phyloP scores from a whole-genome alignment of 495 filamentous ascomycete genomes.

The Lophiotrema nucula region DNA sequence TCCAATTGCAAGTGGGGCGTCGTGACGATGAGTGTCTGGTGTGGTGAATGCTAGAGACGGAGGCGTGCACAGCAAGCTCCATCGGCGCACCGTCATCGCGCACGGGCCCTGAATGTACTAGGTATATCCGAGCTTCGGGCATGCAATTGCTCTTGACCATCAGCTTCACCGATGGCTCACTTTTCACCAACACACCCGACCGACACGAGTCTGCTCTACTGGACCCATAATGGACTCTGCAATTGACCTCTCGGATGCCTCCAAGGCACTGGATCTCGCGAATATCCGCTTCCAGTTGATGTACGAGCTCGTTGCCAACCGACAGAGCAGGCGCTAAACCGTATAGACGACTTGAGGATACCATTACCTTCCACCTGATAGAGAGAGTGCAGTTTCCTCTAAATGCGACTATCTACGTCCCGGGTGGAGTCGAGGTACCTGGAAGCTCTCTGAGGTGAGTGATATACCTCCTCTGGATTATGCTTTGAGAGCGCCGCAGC shows the following conservation, averaged over 20 bases:
- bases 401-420: conserved; percentile 80
- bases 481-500: too few species aligned
- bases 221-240: conserved; percentile 72
- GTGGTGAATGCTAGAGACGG: conserved; percentile 2
- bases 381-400: conserved; percentile 96
- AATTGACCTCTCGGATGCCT: conserved; percentile 80
- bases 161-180: not conserved
- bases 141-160: not conserved
- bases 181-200: not conserved
- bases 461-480: too few species aligned
- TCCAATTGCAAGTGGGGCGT: conserved; percentile 5
- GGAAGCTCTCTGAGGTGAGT: conserved; percentile 61
- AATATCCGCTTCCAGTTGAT: conserved; percentile 96
- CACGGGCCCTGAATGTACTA: not conserved
- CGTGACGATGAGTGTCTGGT: conserved; percentile 25
- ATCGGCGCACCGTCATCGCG: conserved; percentile 1
- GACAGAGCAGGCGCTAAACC: not conserved
- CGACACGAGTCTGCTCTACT: not conserved
- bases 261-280: conserved; percentile 80
- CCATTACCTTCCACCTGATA: conserved; percentile 97
- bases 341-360: conserved; percentile 90
- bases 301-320: conserved; percentile 51
- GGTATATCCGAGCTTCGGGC: not conserved
- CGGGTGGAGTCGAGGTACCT: conserved; percentile 81
- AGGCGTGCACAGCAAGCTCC: not conserved